Base-by-base conservation (phyloP, 2,329 filamentous ascomycete genomes). In the Macroventuria anomochaeta region DNA sequence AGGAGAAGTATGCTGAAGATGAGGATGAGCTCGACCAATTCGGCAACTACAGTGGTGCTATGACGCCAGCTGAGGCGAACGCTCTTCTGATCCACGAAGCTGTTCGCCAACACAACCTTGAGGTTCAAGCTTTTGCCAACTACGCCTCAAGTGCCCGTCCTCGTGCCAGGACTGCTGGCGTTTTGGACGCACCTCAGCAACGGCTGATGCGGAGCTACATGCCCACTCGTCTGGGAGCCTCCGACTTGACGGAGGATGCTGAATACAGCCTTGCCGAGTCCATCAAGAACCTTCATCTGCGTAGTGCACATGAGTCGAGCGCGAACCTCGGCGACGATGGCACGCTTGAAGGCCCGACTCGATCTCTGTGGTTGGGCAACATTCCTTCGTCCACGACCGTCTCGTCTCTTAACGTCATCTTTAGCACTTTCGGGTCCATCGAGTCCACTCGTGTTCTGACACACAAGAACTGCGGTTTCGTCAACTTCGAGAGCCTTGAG, bases 391-490 rank as follows among this genome's bases (percentile, higher is more conserved):
- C 95, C 2, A 99, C 95, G 2, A 99, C 95, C 0, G 93, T 95
- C 10, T 96, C 93, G 1, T 97, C 95, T 0, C 79, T 99, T 56
- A 91, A 91, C 52, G 92, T 96, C 61, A 96, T 97, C 78, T 99
- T 99, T 79, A 90, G 91, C 74, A 84, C 88, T n/a, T 96, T 95
- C 63, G 95, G 95, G 8, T 84, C 89, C 3, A 96, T 99, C 59
- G 83, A 95, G 62, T 97, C 93, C 3, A 93, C 91, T 23, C 85
- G 95, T 60, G 95, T 99, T 4, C 81, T 99, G 57, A 97, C 95
- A 0, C 92, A 99, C 80, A 99, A 99, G 82, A 97, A 96, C 76
- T 99, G 95, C 72, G 95, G 93, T 3, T 99, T 99, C 66, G 93
- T 99, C 71, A 99, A 99, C 76, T 99, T 96, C 69, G 92, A 97